Percentiles rank a stretch among this genome's conserved stretches.
Evolutionary conservation across 2,329 filamentous ascomycete genomes (phyloP).

Genomic region (Hawksworthiomyces lignivorus): DNA sequence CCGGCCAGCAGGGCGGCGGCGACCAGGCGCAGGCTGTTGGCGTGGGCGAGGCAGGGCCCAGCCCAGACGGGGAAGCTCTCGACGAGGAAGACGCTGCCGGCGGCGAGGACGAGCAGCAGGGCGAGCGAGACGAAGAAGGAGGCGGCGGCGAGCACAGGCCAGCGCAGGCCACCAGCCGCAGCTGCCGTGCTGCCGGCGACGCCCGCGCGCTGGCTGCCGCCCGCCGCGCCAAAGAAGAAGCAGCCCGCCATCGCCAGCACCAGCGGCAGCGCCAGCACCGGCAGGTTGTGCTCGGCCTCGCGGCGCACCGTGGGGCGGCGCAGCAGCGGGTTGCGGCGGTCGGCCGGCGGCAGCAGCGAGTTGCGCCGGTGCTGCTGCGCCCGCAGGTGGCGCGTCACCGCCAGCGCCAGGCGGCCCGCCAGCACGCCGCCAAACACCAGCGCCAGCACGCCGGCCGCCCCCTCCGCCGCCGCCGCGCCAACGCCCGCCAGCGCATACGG

Average conservation of each 20-base stretch:
- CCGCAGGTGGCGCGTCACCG: slow-evolving; percentile 19
- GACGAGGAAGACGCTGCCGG: slow-evolving; percentile 24
- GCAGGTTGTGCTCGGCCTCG: slow-evolving; percentile 26
- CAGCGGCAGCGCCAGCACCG: slow-evolving; percentile 24
- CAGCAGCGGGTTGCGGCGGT: no score
- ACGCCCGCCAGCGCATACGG: slow-evolving; percentile 22
- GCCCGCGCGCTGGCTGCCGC: no score
- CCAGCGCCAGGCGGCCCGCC: slow-evolving; percentile 22
- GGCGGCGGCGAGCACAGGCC: slow-evolving; percentile 21
- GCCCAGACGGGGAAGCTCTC: slow-evolving; percentile 27
- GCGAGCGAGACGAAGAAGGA: slow-evolving; percentile 23
- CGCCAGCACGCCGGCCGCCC: slow-evolving; percentile 8
- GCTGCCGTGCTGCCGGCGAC: slow-evolving; percentile 19
- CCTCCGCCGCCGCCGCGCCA: slow-evolving; percentile 13
- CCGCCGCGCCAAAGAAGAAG: slow-evolving; percentile 25
- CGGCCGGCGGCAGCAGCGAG: neutral
- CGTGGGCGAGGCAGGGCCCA: slow-evolving; percentile 26
- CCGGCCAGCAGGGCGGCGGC: slow-evolving; percentile 23
- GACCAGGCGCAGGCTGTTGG: slow-evolving; percentile 24
- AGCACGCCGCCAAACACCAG: slow-evolving; percentile 22
- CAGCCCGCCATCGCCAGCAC: slow-evolving; percentile 20
- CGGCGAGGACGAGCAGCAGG: slow-evolving; percentile 20
- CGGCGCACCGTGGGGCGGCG: slow-evolving; percentile 11
- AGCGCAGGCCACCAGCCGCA: no score
- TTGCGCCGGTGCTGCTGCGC: slow-evolving; percentile 1